Evolutionary conservation across 2,329 filamentous ascomycete species (phyloP).

Genomic region (Dactylonectria estremocensis): DNA sequence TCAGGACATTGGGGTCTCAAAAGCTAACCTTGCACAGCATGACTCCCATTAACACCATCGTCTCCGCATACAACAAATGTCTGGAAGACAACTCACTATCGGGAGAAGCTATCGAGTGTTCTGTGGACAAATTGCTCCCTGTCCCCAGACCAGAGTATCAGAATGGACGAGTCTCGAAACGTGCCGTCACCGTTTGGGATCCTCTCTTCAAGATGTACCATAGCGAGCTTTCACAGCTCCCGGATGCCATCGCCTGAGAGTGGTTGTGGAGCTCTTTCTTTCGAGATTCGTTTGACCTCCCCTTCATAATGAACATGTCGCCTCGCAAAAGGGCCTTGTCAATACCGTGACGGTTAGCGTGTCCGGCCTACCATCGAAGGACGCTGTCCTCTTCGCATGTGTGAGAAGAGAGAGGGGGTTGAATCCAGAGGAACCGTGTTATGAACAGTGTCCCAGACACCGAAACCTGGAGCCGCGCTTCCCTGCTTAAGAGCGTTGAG

Average conservation of each 20-base stretch:
- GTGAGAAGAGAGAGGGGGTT: too few species aligned
- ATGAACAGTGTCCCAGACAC: too few species aligned
- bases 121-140: conserved; percentile 53
- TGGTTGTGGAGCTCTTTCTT: too few species aligned
- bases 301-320: too few species aligned
- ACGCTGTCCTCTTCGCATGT: too few species aligned
- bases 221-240: conserved; percentile 58
- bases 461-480: too few species aligned
- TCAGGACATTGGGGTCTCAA: not conserved
- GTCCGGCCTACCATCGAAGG: too few species aligned
- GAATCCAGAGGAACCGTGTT: too few species aligned
- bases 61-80: conserved; percentile 62
- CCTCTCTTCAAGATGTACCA: conserved; percentile 62
- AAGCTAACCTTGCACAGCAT: conserved; percentile 41
- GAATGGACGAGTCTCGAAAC: conserved; percentile 59
- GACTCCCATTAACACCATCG: conserved; percentile 61
- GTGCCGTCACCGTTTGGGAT: conserved; percentile 64
- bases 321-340: too few species aligned
- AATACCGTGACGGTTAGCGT: too few species aligned
- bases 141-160: conserved; percentile 48
- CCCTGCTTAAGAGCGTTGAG: too few species aligned
- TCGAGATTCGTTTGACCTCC: too few species aligned
- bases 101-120: conserved; percentile 63
- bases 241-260: conserved; percentile 49
- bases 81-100: conserved; percentile 59